Conservation (phyloP, 352 stramenopile genomes). For the Pythium rishiriense region DNA sequence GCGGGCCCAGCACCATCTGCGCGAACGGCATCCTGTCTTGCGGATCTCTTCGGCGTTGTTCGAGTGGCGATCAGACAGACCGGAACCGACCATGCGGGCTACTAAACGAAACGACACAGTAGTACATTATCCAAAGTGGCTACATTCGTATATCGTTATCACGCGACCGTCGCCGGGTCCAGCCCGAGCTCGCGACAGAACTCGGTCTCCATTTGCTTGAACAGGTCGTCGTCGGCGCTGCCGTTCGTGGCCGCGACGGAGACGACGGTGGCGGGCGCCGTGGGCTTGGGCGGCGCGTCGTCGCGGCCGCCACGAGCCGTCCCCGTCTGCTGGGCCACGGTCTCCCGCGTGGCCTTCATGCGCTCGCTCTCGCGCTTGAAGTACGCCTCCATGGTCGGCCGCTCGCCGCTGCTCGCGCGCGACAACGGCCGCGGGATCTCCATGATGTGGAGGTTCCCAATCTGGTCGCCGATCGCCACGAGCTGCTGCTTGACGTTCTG, state of each 20-base stretch:
- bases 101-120: conserved; percentile 7
- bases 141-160: neutral
- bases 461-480: conserved; percentile 89
- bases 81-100: neutral
- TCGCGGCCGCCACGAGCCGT: conserved; percentile 12
- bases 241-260: neutral
- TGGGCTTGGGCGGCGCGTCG: conserved; percentile 29
- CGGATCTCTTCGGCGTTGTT: conserved; percentile 4
- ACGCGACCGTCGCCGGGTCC: conserved; percentile 26
- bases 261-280: too few species aligned
- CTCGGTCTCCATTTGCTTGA: conserved; percentile 79
- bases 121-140: conserved; percentile 4
- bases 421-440: conserved; percentile 90
- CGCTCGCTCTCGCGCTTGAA: conserved; percentile 89
- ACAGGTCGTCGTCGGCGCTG: conserved; percentile 56
- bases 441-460: conserved; percentile 92
- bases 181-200: conserved; percentile 74
- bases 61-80: conserved; percentile 7
- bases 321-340: conserved; percentile 13
- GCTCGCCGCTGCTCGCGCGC: conserved; percentile 80
- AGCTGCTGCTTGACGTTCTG: conserved; percentile 85
- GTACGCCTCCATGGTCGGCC: conserved; percentile 80
- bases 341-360: conserved; percentile 46
- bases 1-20: conserved; percentile 73
- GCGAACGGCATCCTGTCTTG: conserved; percentile 62